A percentile compares a stretch with the other conserved stretches of the same genome.
These are phyloP conservation scores for Gnetum montanum DNA, from an alignment of 75 land plant genomes.

Conservation along the genomic window DNA sequence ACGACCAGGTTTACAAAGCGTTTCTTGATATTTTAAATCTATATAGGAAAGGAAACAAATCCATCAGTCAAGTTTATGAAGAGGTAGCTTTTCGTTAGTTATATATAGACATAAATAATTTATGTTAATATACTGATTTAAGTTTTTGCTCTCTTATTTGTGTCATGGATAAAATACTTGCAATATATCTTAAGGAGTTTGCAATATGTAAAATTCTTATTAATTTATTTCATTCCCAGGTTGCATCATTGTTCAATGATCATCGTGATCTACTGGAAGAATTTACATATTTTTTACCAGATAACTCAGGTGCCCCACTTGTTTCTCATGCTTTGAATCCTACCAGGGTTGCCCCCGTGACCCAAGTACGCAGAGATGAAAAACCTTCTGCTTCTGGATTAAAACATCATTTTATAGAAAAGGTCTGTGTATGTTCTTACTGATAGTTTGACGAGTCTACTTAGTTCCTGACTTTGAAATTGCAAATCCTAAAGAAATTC, in stretches of 20 bases:
- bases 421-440: conserved; percentile 21
- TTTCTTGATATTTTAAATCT: conserved; percentile 86
- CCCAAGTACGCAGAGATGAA: conserved; percentile 31
- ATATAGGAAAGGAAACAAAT: conserved; percentile 81
- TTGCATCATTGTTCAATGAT: conserved; percentile 59
- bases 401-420: conserved; percentile 27
- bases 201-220: too few relatives aligned
- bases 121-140: background rate
- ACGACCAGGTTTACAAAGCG: conserved; percentile 84
- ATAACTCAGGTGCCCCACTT: conserved; percentile 32
- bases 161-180: background rate
- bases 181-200: too few relatives aligned
- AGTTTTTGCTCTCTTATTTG: background rate
- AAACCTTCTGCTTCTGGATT: conserved; percentile 23
- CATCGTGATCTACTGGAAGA: conserved; percentile 84
- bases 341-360: conserved; percentile 14
- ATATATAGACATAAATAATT: background rate
- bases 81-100: too few relatives aligned
- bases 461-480: too few relatives aligned
- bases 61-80: conserved; percentile 74
- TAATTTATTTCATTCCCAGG: conserved; percentile 49
- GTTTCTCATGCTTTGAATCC: conserved; percentile 11
- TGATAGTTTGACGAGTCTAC: too few relatives aligned
- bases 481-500: too few relatives aligned
- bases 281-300: conserved; percentile 83